phyloP scores from a whole-genome alignment of 2,329 filamentous ascomycete genomes.

The Taxawa tesnikishii region DNA sequence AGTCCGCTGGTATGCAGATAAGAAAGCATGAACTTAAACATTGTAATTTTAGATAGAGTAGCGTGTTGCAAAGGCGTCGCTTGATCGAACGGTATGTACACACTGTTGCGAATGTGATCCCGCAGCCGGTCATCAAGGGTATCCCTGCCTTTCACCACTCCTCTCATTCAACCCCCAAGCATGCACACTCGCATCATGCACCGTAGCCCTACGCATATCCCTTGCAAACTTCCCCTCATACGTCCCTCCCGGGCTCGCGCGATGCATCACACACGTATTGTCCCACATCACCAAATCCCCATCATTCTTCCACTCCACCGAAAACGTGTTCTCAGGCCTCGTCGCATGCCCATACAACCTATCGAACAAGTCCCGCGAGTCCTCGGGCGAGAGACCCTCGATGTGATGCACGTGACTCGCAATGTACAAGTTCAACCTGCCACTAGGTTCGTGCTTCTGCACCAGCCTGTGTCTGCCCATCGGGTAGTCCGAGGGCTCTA shows the following conservation, averaged over 20 bases:
- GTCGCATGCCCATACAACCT: constrained; percentile 36
- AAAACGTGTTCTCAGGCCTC: constrained; percentile 34
- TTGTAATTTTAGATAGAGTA: too few relatives aligned
- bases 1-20: too few relatives aligned
- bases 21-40: too few relatives aligned
- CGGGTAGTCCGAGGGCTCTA: constrained; percentile 28
- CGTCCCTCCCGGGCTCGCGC: constrained; percentile 31
- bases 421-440: constrained; percentile 41
- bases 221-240: constrained; percentile 37
- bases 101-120: too few relatives aligned
- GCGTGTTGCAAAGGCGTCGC: too few relatives aligned
- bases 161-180: constrained; percentile 33
- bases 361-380: constrained; percentile 24
- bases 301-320: constrained; percentile 34
- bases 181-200: constrained; percentile 33
- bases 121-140: too few relatives aligned
- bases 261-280: constrained; percentile 45
- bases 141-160: constrained; percentile 10
- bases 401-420: constrained; percentile 38
- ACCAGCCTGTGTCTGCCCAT: constrained; percentile 35
- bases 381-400: constrained; percentile 25
- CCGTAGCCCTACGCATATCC: constrained; percentile 45
- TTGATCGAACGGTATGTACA: too few relatives aligned
- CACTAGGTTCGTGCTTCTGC: constrained; percentile 40
- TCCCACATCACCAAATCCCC: constrained; percentile 48